Base-by-base conservation (phyloP, 768 basidiomycete genomes). In the Chiua virens region DNA sequence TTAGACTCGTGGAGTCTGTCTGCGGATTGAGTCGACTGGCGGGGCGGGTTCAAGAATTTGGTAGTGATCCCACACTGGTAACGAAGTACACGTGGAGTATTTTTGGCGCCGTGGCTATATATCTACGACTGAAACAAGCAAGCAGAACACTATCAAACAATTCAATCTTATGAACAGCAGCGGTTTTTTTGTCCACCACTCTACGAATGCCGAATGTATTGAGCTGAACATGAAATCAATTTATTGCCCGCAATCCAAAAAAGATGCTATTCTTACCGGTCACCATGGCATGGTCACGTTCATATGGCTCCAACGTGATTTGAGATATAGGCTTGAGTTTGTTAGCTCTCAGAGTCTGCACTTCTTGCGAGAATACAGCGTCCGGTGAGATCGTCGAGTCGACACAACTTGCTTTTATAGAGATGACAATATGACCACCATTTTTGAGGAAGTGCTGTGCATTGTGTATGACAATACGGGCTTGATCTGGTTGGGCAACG, bases 341-440 rank as follows among this genome's bases (percentile, higher is more conserved):
- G 64, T 76, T 78, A 42, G 79, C 77, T 68, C 87, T 84, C 63
- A 98, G 76, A 55, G 74, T 80, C 67, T 92, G 82, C 37, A 98
- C 89, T 72, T 98, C 92, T 34, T 79, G 73, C 2, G 92, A 87
- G 62, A 98, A 99, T 42, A 98, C 87, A 22, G 84, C 85, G 56
- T 92, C 91, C 10, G 97, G 85, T 3, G 92, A 83, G 4, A 81
- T 81, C n/a, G 95, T 98, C 38, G 93, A 98, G 72, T 99, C 97
- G 69, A 99, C 89, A 78, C 97, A 99, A 63, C 89, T 93, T 27
- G 97, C 97, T 77, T 99, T 99, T 81, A 99, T 97, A 48, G 96
- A 98, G 57, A 99, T 93, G 61, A 99, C 85, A 61, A 82, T 77
- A 62, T 97, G 92, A 3, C 97, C 97, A 27, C 81, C 83, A 69